phyloP scores from a whole-genome alignment of 306 rosid genomes.

The Erythrophleum fordii region DNA sequence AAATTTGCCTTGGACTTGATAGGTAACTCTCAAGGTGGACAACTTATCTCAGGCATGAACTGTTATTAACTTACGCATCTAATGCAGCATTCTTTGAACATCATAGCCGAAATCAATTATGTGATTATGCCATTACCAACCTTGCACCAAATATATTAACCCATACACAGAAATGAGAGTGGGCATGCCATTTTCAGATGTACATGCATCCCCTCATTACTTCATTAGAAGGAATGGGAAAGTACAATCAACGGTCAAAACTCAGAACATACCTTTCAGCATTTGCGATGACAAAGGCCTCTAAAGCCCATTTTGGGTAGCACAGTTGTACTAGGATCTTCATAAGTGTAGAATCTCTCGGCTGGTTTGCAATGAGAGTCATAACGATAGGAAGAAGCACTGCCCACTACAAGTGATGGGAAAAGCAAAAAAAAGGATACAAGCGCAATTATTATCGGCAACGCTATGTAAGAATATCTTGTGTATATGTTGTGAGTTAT shows the following conservation, averaged over 20 bases:
- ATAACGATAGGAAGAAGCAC: conserved; percentile 90
- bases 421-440: neutral
- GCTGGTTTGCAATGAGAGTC: conserved; percentile 74
- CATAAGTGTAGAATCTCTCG: conserved; percentile 49
- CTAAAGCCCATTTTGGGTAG: conserved; percentile 95
- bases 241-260: neutral
- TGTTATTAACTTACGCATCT: neutral
- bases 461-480: neutral
- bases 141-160: neutral
- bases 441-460: conserved; percentile 6
- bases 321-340: conserved; percentile 57
- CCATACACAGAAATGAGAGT: too few species aligned
- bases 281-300: conserved; percentile 86
- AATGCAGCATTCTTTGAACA: neutral
- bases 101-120: conserved; percentile 9
- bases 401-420: conserved; percentile 65
- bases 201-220: neutral
- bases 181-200: neutral
- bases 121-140: conserved; percentile 17
- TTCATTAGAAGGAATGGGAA: neutral
- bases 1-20: too few species aligned
- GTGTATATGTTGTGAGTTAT: neutral
- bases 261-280: conserved; percentile 48
- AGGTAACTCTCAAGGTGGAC: too few species aligned
- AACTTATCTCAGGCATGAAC: too few species aligned